Base-by-base conservation (phyloP, 768 basidiomycete species). In the Mycena latifolia region DNA sequence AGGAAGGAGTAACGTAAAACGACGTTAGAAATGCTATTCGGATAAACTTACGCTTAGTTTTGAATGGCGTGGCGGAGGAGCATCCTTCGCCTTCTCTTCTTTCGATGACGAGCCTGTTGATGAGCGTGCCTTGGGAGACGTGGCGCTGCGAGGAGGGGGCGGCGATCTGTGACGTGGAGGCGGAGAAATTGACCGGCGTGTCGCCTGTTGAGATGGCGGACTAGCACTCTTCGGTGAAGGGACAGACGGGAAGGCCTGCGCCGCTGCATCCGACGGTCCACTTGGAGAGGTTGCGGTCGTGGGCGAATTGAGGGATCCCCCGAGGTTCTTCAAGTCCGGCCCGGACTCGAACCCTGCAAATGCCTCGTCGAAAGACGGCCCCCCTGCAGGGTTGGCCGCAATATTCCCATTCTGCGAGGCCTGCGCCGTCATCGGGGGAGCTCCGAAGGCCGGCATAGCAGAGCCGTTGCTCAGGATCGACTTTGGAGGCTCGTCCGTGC, bases 1-100 rank as follows among this genome's bases (percentile, higher is more conserved):
- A 55, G 66, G 54, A 22, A 72, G 24, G 43, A 24, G 25, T 29
- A 27, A n/a, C 33, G 47, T 2, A 37, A 50, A 46, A 35, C 31
- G 56, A 60, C n/a, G 58, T 22, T 55, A 52, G 39, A 66, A 15
- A 14, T 43, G 37, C 15, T n/a, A 6, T 5, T 6, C 12, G 31
- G 15, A 17, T 18, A 9, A n/a, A 85, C 91, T 80, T 79, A 94
- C 93, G 69, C 91, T 94, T 57, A 93, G 80, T 75, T 92, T 92
- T 29, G 92, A 92, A 70, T 88, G 87, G 65, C 89, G 85, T n/a
- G n/a, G n/a, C 2, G 81, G 71, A n/a, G 86, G 76, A 24, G 82
- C 71, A 17, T 89, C 75, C 70, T 88, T 90, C 63, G 89, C 88
- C 11, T 85, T 82, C 3, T 76, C 77, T 55, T 89, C 88, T 65